Conservation (phyloP, 306 rosid genomes). For the Casuarina glauca region DNA sequence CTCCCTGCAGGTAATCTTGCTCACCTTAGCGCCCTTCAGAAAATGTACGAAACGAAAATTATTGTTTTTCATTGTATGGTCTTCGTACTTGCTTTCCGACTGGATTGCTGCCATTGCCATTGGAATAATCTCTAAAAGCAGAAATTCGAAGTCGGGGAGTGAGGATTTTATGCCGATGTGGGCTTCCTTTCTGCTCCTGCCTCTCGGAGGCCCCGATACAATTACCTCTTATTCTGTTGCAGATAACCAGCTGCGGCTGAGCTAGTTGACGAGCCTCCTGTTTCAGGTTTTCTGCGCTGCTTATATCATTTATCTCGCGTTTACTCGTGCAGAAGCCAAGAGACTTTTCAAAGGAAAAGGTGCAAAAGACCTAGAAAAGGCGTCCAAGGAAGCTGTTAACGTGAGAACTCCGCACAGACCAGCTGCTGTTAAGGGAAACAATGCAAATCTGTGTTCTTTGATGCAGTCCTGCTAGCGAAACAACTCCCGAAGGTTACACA, state of each 20-base stretch:
- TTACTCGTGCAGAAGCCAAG: neutral
- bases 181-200: slow-evolving; percentile 36
- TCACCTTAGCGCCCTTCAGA: slow-evolving; percentile 8
- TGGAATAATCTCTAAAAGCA: slow-evolving; percentile 27
- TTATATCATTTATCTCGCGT: slow-evolving; percentile 9
- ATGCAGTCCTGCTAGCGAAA: no score
- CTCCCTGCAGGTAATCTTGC: neutral
- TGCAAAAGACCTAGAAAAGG: no score
- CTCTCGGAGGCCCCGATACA: slow-evolving; percentile 40
- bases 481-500: no score
- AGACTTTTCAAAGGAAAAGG: no score
- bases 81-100: slow-evolving; percentile 25
- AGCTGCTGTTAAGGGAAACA: no score
- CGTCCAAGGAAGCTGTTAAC: no score
- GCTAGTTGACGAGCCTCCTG: slow-evolving; percentile 8
- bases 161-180: slow-evolving; percentile 22
- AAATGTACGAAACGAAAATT: slow-evolving; percentile 15
- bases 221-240: slow-evolving; percentile 37
- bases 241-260: slow-evolving; percentile 38
- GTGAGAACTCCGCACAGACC: no score
- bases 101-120: slow-evolving; percentile 31
- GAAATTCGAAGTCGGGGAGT: neutral
- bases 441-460: no score
- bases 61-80: slow-evolving; percentile 15
- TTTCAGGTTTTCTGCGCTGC: slow-evolving; percentile 17